Evolutionary conservation across 2,329 filamentous ascomycete genomes (phyloP).

Genomic region (Aspergillus tubingensis): DNA sequence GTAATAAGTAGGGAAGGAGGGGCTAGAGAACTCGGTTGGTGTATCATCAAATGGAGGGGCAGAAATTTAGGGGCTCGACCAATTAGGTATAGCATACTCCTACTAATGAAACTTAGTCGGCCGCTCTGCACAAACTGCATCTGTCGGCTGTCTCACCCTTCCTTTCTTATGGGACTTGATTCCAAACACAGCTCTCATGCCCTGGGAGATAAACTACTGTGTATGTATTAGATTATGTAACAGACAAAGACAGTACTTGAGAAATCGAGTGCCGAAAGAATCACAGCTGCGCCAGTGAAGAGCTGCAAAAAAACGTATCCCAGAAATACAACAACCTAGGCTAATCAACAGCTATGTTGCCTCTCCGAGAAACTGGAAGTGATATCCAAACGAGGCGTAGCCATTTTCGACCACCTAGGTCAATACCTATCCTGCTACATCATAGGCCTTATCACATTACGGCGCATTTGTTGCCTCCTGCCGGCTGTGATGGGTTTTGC

Average conservation of each 20-base stretch:
- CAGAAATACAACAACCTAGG: not conserved
- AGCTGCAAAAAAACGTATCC: not conserved
- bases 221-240: not conserved
- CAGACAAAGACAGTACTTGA: not conserved
- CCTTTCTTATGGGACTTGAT: not conserved
- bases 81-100: not conserved
- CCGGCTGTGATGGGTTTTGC: constrained; percentile 83
- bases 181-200: not conserved
- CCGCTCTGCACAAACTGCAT: not conserved
- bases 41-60: not conserved
- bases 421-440: not conserved
- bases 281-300: not conserved
- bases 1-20: not conserved
- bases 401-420: not conserved
- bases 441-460: constrained; percentile 68
- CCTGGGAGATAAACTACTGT: not conserved
- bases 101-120: not conserved
- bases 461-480: constrained; percentile 75
- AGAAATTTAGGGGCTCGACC: constrained; percentile 1
- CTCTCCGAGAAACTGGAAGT: not conserved
- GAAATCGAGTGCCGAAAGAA: not conserved
- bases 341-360: not conserved
- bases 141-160: not conserved
- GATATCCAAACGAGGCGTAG: not conserved
- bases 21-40: constrained; percentile 1